phyloP scores from a whole-genome alignment of 768 basidiomycete genomes.

The Filobasidium wieringae region DNA sequence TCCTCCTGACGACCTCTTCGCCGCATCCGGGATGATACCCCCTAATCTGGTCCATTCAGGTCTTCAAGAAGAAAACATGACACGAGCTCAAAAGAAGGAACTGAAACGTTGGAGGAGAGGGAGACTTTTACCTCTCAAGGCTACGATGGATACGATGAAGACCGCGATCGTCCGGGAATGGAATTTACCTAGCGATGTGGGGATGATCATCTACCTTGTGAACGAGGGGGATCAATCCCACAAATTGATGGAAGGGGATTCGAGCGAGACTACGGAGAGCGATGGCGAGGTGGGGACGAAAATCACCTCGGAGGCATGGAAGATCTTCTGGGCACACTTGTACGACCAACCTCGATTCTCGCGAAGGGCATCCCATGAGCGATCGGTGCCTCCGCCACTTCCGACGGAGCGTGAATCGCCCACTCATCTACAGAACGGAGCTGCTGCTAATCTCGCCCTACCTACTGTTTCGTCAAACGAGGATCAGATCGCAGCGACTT shows the following conservation, averaged over 20 bases:
- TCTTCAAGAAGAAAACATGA: neutral
- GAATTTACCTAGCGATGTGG: conserved; percentile 7
- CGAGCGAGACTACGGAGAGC: neutral
- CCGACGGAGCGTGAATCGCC: no score
- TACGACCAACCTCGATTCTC: no score
- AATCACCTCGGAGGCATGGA: conserved; percentile 9
- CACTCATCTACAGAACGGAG: no score
- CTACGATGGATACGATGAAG: conserved; percentile 6
- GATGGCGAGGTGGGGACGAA: conserved; percentile 1
- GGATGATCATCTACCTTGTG: conserved; percentile 10
- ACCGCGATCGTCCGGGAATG: conserved; percentile 6
- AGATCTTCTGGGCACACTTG: conserved; percentile 9
- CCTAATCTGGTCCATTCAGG: neutral
- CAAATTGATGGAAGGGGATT: neutral
- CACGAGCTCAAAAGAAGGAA: neutral
- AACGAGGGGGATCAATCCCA: neutral
- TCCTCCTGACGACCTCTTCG: neutral
- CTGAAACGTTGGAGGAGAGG: conserved; percentile 7
- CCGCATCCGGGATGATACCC: neutral
- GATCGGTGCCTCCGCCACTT: no score
- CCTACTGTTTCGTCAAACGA: no score
- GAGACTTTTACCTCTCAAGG: conserved; percentile 5
- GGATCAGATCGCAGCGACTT: no score
- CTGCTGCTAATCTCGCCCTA: no score
- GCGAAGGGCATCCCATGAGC: no score